These are phyloP conservation scores for Trypanosomatidae sp. DNA, from an alignment of 208 protist species.

Conservation along the genomic window DNA sequence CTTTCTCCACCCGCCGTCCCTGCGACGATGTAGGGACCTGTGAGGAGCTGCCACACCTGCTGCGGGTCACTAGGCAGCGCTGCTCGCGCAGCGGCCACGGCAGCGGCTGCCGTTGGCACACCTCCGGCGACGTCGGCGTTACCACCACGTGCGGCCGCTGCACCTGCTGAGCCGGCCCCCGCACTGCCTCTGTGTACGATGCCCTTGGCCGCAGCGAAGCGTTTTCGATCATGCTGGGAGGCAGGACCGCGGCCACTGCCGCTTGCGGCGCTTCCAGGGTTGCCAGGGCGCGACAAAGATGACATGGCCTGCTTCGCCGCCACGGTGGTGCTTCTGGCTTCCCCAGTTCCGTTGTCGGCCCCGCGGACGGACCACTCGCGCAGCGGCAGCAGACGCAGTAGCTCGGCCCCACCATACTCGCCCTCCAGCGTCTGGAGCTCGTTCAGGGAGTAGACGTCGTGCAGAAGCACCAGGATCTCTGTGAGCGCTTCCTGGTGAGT, in stretches of 20 bases:
- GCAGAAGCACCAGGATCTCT: constrained; percentile 32
- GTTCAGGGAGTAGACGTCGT: constrained; percentile 43
- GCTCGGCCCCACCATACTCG: constrained; percentile 45
- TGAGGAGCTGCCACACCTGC: constrained; percentile 19
- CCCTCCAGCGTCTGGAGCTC: constrained; percentile 56
- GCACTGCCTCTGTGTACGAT: not conserved
- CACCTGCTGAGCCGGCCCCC: not conserved
- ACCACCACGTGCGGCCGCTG: constrained; percentile 6
- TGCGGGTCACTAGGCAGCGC: constrained; percentile 12
- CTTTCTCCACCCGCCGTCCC: not conserved
- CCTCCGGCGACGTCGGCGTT: not conserved
- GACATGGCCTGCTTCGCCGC: constrained; percentile 23
- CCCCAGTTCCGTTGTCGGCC: not conserved
- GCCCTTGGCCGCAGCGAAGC: constrained; percentile 3
- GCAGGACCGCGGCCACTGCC: not conserved
- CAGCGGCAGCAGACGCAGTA: constrained; percentile 33
- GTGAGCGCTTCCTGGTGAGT: constrained; percentile 23
- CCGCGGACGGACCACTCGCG: constrained; percentile 13
- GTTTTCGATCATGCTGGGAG: constrained; percentile 3
- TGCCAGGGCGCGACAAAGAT: constrained; percentile 8
- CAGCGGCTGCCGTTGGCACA: not conserved
- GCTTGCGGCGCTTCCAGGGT: not conserved
- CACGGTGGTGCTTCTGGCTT: constrained; percentile 7
- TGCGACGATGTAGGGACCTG: constrained; percentile 7
- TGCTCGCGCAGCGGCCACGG: constrained; percentile 12